Percentiles rank a stretch among this genome's conserved stretches.
These are phyloP conservation scores for Coniophora puteana DNA, from an alignment of 1,284 basidiomycete species.

Conservation along the genomic window DNA sequence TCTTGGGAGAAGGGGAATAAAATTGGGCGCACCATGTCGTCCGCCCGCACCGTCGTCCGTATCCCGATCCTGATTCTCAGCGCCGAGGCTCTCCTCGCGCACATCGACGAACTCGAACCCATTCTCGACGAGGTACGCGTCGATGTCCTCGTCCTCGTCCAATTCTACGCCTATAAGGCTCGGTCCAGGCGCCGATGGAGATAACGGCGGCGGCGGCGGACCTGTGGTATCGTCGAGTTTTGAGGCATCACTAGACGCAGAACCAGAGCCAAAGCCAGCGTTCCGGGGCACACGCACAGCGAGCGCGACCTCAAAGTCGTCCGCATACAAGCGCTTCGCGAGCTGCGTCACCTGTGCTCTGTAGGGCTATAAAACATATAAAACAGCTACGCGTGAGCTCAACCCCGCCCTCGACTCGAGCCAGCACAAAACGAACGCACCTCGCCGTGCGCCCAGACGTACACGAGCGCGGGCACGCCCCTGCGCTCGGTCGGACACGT, in stretches of 20 bases:
- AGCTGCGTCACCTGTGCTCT: conserved; percentile 49
- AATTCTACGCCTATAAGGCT: conserved; percentile 21
- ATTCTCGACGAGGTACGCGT: conserved; percentile 59
- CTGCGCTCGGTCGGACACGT: conserved; percentile 30
- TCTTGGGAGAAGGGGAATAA: conserved; percentile 6
- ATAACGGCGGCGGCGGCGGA: conserved; percentile 8
- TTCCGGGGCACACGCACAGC: conserved; percentile 48
- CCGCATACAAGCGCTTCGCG: conserved; percentile 40
- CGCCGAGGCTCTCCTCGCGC: neutral
- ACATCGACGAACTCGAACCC: conserved; percentile 73
- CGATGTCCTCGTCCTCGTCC: conserved; percentile 48
- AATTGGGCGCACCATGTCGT: too few species aligned
- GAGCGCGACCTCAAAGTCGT: conserved; percentile 66
- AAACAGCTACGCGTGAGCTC: conserved; percentile 8
- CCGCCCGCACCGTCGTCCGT: neutral
- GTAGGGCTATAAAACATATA: conserved; percentile 39
- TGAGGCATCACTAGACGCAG: too few species aligned
- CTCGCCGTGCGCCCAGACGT: conserved; percentile 64
- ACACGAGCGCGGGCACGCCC: conserved; percentile 68
- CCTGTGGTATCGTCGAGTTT: conserved; percentile 5
- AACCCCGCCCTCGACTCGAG: neutral
- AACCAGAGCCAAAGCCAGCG: neutral
- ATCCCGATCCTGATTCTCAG: conserved; percentile 4
- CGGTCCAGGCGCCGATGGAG: conserved; percentile 7
- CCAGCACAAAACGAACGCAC: conserved; percentile 36